Conservation (phyloP, 805 yeast genomes). For the Myxozyma monticola region DNA sequence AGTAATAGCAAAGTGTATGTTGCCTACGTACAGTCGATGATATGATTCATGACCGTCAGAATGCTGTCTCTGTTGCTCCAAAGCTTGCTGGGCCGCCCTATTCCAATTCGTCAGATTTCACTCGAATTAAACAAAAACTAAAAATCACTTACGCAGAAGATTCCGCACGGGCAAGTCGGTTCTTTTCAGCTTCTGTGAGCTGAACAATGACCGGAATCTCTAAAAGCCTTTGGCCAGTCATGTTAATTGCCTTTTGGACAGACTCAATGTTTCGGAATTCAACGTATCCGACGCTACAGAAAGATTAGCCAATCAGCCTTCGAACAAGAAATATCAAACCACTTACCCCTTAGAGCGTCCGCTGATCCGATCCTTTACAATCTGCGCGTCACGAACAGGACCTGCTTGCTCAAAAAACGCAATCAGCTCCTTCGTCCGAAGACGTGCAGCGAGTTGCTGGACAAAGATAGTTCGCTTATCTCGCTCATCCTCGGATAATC, state of each 20-base stretch:
- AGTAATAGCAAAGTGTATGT: conserved; percentile 42
- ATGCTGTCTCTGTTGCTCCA: conserved; percentile 26
- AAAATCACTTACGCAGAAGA: conserved; percentile 26
- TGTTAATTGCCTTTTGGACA: conserved; percentile 36
- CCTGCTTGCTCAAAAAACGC: conserved; percentile 40
- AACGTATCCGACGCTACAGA: conserved; percentile 39
- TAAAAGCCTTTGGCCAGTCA: conserved; percentile 39
- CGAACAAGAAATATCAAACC: not conserved
- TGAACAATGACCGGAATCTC: conserved; percentile 41
- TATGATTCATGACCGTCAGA: conserved; percentile 16
- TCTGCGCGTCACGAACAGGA: conserved; percentile 39
- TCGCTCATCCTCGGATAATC: conserved; percentile 35
- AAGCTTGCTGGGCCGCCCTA: conserved; percentile 29
- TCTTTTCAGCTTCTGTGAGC: conserved; percentile 40
- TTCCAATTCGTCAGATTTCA: not conserved
- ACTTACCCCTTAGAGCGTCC: conserved; percentile 39
- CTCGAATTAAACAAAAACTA: not conserved
- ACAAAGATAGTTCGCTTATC: conserved; percentile 42
- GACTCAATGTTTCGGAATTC: conserved; percentile 37
- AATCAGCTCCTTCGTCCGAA: conserved; percentile 37
- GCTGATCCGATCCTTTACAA: conserved; percentile 38
- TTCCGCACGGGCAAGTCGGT: conserved; percentile 34
- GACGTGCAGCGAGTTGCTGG: conserved; percentile 39
- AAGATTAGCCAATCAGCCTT: conserved; percentile 2
- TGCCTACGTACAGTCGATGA: conserved; percentile 38